Base-by-base conservation (phyloP, 805 yeast genomes). In the Lipomyces sp. region DNA sequence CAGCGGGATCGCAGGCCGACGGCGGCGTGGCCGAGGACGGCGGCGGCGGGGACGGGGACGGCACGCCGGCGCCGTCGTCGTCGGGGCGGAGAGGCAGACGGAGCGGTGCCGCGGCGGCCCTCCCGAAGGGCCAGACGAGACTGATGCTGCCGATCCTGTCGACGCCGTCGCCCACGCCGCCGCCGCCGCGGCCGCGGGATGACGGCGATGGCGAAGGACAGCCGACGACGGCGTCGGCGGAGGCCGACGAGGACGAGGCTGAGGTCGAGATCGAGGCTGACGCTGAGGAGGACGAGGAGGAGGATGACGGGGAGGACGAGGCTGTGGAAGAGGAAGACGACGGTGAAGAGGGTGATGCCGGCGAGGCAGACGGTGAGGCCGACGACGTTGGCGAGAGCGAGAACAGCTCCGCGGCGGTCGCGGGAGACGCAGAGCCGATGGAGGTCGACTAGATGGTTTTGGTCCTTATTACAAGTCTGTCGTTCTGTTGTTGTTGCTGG, bases 51-150 rank as follows among this genome's bases (percentile, higher is more conserved):
- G 10, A 26, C 10, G 29, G 29, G 29, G 10, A 26, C 10, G 29
- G 29, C 29, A 10, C 29, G 29, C n/a, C n/a, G n/a, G n/a, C n/a
- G n/a, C n/a, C n/a, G n/a, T n/a, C n/a, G n/a, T n/a, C n/a, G n/a
- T n/a, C n/a, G n/a, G n/a, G n/a, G n/a, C n/a, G n/a, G n/a, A n/a
- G n/a, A n/a, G n/a, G n/a, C n/a, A n/a, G n/a, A n/a, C n/a, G n/a
- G n/a, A 26, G 10, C 10, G 29, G 29, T 26, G 29, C 29, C 6
- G 10, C 29, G 29, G 29, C 29, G 29, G 18, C 40, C 2, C 24
- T 28, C 16, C 47, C 39, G 39, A 51, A 47, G 18, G 48, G 47
- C 6, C 55, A 51, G 35, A 39, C 53, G 18, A 34, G 39, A 4
- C 31, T 45, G n/a, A 21, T 34, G 7, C 28, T 48, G 19, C 45